Base-by-base conservation (phyloP, 192 early-diverging fungal genomes). In the Coemansia interrupta region DNA sequence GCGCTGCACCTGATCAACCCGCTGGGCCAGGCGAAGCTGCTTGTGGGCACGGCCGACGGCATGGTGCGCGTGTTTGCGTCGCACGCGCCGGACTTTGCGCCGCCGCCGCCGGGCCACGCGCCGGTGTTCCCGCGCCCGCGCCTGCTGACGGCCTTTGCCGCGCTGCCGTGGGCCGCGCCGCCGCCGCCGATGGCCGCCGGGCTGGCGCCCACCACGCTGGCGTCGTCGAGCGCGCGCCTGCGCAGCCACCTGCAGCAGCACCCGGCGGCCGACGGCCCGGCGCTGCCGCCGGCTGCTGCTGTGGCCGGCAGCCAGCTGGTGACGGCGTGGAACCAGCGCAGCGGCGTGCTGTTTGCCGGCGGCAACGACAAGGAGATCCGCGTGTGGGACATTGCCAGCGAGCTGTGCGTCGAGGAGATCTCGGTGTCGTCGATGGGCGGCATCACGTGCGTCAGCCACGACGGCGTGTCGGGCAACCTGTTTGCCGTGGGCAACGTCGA, bases 1-100 rank as follows among this genome's bases (percentile, higher is more conserved):
- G 83, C 83, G 48, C 60, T 98, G 64, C 86, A 89, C 42, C 86
- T 94, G 57, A 85, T 98, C 22, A 98, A 98, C 70, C 94, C 96
- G 64, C 86, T 93, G 44, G 92, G 94, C 60, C 71, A 87, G 29
- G 85, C 90, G 22, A 72, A 93, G 77, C 77, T 98, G 58, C 65
- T 95, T 54, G 80, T 78, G 15, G 64, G 66, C 30, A 68, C 64
- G 5, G 63, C 58, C n/a, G 80, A 78, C 42, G 80, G 80, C 28
- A 61, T 59, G 42, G 66, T 78, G 56, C 54, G 74, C 17, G 63
- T 81, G 38, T 78, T 81, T 46, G 64, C 72, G 26, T 69, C 73
- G 63, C 69, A 75, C 48, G 65, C 73, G 57, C 66, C 66, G 0
- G 63, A 80, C 52, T 68, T 74, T 64, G 44, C 36, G 6, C 62